Conservation (phyloP, 1,284 basidiomycete species). For the Sparassis latifolia region DNA sequence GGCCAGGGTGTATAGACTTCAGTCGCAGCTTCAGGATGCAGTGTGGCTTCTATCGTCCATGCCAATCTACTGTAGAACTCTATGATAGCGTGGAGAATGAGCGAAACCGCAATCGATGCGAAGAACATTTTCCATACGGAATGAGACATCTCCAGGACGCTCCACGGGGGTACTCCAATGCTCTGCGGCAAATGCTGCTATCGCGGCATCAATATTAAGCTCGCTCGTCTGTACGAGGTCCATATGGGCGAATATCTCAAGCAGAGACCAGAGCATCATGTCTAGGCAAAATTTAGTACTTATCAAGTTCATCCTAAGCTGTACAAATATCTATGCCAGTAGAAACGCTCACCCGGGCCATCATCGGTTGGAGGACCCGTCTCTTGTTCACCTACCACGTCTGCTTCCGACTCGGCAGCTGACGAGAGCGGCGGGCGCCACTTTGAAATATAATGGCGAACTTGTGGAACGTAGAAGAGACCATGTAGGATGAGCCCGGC, state of each 20-base stretch:
- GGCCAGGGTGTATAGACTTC: no score
- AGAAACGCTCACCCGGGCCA: neutral
- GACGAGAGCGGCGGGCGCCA: slow-evolving; percentile 32
- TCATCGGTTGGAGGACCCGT: slow-evolving; percentile 5
- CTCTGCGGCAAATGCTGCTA: slow-evolving; percentile 29
- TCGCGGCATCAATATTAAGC: slow-evolving; percentile 32
- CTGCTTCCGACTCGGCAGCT: slow-evolving; percentile 13
- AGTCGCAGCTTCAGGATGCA: slow-evolving; percentile 2
- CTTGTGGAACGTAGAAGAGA: slow-evolving; percentile 61
- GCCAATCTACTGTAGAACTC: slow-evolving; percentile 34
- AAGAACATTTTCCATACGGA: slow-evolving; percentile 21
- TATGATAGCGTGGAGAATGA: neutral
- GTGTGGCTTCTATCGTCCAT: slow-evolving; percentile 25
- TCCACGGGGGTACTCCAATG: slow-evolving; percentile 29
- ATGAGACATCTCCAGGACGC: slow-evolving; percentile 33
- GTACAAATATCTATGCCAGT: no score
- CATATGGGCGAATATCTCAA: slow-evolving; percentile 60
- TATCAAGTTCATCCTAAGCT: neutral
- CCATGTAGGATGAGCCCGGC: slow-evolving; percentile 59
- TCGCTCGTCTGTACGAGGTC: slow-evolving; percentile 41
- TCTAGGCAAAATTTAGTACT: slow-evolving; percentile 13
- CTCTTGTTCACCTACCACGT: slow-evolving; percentile 10
- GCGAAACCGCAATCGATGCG: neutral
- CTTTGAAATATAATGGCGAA: slow-evolving; percentile 43
- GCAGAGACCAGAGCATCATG: slow-evolving; percentile 42